phyloP scores from a whole-genome alignment of 257 asterid genomes.

The Solanum gracilifrons region DNA sequence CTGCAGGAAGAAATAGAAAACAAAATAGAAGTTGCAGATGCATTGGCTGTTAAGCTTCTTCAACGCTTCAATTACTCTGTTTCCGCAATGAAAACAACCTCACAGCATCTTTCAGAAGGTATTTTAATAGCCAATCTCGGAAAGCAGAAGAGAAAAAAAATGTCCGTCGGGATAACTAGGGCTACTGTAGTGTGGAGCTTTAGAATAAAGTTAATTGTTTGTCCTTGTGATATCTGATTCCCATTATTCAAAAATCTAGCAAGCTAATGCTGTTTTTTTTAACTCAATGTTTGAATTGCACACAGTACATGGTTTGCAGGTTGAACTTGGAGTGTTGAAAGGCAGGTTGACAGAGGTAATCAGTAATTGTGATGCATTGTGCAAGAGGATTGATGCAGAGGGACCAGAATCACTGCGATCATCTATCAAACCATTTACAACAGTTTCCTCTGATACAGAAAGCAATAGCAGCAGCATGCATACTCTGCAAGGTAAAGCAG shows the following conservation, averaged over 20 bases:
- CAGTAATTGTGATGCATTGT: conserved; percentile 84
- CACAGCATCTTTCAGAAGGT: conserved; percentile 91
- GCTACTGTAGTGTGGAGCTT: background rate
- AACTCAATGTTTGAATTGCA: conserved; percentile 6
- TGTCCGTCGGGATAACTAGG: background rate
- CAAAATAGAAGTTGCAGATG: conserved; percentile 92
- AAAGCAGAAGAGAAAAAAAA: background rate
- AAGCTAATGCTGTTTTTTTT: background rate
- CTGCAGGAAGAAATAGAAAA: conserved; percentile 86
- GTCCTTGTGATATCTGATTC: background rate
- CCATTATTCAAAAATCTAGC: background rate
- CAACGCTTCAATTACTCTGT: conserved; percentile 83
- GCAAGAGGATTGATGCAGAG: conserved; percentile 67
- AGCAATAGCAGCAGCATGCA: background rate
- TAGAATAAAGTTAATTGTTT: background rate
- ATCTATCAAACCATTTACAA: conserved; percentile 50
- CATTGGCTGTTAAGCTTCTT: conserved; percentile 83
- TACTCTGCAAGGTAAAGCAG: background rate
- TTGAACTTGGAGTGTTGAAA: conserved; percentile 85
- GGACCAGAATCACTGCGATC: conserved; percentile 79
- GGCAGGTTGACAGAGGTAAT: conserved; percentile 91
- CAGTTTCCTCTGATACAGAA: conserved; percentile 21
- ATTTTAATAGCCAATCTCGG: background rate
- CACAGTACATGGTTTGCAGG: conserved; percentile 77
- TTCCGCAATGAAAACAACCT: conserved; percentile 74